Evolutionary conservation across 1,284 basidiomycete species (phyloP).

Genomic region (Ceratobasidium sp.): DNA sequence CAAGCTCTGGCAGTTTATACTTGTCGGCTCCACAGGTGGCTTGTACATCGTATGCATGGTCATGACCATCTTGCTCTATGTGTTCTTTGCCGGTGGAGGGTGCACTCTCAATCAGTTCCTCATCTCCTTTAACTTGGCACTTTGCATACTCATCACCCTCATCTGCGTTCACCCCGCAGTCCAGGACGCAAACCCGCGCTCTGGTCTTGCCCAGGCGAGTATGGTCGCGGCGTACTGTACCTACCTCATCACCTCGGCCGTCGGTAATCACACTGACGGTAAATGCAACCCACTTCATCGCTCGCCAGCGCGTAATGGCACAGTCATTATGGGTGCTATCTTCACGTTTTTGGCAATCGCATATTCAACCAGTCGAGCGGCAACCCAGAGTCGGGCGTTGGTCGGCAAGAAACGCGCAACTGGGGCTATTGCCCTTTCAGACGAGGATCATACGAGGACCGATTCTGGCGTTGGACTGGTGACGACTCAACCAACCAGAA

Average conservation of each 20-base stretch:
- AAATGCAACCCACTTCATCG: slow-evolving; percentile 88
- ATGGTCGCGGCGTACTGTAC: slow-evolving; percentile 98
- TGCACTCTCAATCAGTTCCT: slow-evolving; percentile 94
- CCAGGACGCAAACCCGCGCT: slow-evolving; percentile 93
- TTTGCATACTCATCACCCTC: slow-evolving; percentile 82
- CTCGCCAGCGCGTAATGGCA: slow-evolving; percentile 78
- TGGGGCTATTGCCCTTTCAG: slow-evolving; percentile 69
- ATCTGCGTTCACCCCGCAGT: slow-evolving; percentile 86
- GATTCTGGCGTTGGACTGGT: slow-evolving; percentile 72
- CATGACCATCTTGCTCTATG: slow-evolving; percentile 87
- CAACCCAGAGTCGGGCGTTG: slow-evolving; percentile 91
- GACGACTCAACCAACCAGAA: slow-evolving; percentile 84
- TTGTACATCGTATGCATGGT: slow-evolving; percentile 87
- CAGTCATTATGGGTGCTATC: slow-evolving; percentile 88
- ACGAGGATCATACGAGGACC: slow-evolving; percentile 52
- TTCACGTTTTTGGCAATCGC: slow-evolving; percentile 99
- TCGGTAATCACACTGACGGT: slow-evolving; percentile 83
- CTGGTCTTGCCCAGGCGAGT: slow-evolving; percentile 92
- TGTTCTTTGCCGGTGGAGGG: slow-evolving; percentile 86
- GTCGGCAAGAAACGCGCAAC: slow-evolving; percentile 71
- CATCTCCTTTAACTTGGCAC: slow-evolving; percentile 90
- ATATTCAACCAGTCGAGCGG: slow-evolving; percentile 94
- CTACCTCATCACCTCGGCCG: slow-evolving; percentile 92
- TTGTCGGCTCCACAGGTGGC: slow-evolving; percentile 90
- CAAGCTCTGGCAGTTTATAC: slow-evolving; percentile 94